phyloP scores from a whole-genome alignment of 805 yeast genomes.

The Novakomyces olei region DNA sequence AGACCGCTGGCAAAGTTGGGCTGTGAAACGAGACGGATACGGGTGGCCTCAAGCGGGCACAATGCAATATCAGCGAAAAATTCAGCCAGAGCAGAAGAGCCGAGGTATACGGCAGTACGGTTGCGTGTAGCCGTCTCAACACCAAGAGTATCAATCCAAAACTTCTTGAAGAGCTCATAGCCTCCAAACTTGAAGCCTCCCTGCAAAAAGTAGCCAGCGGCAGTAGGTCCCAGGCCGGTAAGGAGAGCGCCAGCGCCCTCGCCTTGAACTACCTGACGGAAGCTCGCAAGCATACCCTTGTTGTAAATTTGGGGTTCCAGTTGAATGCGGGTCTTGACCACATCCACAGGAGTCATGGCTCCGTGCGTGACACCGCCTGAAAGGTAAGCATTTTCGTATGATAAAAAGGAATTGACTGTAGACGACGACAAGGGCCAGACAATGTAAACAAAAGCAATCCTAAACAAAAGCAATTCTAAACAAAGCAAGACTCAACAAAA shows the following conservation, averaged over 20 bases:
- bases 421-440: too few relatives aligned
- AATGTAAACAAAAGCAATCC: too few relatives aligned
- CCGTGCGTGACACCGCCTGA: constrained; percentile 3
- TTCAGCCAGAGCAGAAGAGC: constrained; percentile 68
- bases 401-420: too few relatives aligned
- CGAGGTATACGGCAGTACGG: constrained; percentile 42
- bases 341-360: constrained; percentile 26
- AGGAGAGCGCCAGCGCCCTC: constrained; percentile 53
- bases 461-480: too few relatives aligned
- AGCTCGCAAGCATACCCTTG: constrained; percentile 49
- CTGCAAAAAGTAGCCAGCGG: constrained; percentile 50
- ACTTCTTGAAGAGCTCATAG: constrained; percentile 13
- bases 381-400: too few relatives aligned
- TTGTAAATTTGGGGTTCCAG: constrained; percentile 40
- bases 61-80: constrained; percentile 58
- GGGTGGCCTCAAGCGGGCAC: constrained; percentile 71
- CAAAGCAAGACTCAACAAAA: not conserved
- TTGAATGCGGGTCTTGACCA: constrained; percentile 94
- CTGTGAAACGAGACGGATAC: constrained; percentile 21
- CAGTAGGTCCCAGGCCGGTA: constrained; percentile 69
- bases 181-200: constrained; percentile 81
- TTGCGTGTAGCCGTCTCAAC: constrained; percentile 46
- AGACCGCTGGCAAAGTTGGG: constrained; percentile 42
- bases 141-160: constrained; percentile 26
- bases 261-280: constrained; percentile 31